Evolutionary conservation across 2,329 filamentous ascomycete genomes (phyloP).

Genomic region (Eutypella sp.): DNA sequence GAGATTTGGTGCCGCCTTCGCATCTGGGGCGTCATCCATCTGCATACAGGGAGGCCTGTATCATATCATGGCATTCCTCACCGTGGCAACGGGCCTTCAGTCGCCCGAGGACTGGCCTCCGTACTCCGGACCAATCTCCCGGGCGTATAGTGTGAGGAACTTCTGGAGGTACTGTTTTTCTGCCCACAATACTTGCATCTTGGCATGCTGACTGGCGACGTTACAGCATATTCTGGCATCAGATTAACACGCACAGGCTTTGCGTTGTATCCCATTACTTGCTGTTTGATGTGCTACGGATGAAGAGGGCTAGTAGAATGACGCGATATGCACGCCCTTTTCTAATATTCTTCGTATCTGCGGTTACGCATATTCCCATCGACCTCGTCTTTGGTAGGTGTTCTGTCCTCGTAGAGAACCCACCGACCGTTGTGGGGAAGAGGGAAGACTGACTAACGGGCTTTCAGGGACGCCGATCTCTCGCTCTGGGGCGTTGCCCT

Average conservation of each 20-base stretch:
- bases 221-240: conserved; percentile 10
- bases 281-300: conserved; percentile 4
- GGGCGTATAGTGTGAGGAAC: conserved; percentile 1
- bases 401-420: too few species aligned
- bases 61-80: conserved; percentile 4
- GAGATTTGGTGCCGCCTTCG: conserved; percentile 6
- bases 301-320: background rate
- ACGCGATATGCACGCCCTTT: conserved; percentile 4
- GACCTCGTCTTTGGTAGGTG: conserved; percentile 7
- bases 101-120: conserved; percentile 2
- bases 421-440: too few species aligned
- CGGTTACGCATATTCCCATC: conserved; percentile 6
- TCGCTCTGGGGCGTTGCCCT: conserved; percentile 3
- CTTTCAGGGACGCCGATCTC: background rate
- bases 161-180: background rate
- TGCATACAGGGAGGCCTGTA: conserved; percentile 9
- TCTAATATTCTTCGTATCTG: conserved; percentile 9
- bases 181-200: background rate
- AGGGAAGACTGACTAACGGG: too few species aligned
- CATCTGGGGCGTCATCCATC: conserved; percentile 3
- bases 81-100: conserved; percentile 2
- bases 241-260: conserved; percentile 9
- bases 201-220: background rate
- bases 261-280: conserved; percentile 3
- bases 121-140: conserved; percentile 3